These are phyloP conservation scores for Scedosporium aurantiacum DNA, from an alignment of 2,329 filamentous ascomycete genomes.

Conservation along the genomic window DNA sequence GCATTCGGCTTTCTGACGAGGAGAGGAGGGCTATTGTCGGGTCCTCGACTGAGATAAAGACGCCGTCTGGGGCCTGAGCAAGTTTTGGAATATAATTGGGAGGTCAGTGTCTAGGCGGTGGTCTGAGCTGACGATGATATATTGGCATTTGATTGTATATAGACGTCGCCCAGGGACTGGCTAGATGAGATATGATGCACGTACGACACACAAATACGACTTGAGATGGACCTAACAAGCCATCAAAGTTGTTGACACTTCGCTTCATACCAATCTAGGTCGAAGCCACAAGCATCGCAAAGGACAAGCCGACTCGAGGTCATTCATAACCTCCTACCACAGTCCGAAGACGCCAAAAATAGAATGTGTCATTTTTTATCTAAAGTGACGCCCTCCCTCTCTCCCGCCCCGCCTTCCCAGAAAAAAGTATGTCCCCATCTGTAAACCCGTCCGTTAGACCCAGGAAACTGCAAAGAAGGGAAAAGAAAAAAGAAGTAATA, in stretches of 20 bases:
- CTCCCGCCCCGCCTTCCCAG: background rate
- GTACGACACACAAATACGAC: too few relatives aligned
- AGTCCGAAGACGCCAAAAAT: background rate
- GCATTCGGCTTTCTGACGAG: conserved; percentile 30
- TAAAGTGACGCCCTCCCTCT: background rate
- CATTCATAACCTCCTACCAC: background rate
- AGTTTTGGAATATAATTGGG: background rate
- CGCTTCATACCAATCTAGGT: too few relatives aligned
- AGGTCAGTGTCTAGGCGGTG: too few relatives aligned
- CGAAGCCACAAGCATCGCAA: too few relatives aligned
- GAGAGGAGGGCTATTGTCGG: conserved; percentile 39
- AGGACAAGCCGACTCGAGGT: background rate
- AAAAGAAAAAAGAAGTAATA: background rate
- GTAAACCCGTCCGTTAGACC: background rate
- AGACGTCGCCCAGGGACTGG: too few relatives aligned
- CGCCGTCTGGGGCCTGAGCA: background rate
- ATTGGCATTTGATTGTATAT: too few relatives aligned
- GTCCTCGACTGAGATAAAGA: conserved; percentile 14
- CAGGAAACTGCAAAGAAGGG: background rate
- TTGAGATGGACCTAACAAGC: too few relatives aligned
- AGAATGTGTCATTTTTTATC: background rate
- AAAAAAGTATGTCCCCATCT: background rate
- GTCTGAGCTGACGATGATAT: too few relatives aligned
- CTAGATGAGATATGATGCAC: too few relatives aligned
- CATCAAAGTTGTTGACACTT: too few relatives aligned